Percentiles rank a stretch among this genome's conserved stretches.
phyloP scores from a whole-genome alignment of 176 grass and related monocot species.

The Aegilops umbellulata region DNA sequence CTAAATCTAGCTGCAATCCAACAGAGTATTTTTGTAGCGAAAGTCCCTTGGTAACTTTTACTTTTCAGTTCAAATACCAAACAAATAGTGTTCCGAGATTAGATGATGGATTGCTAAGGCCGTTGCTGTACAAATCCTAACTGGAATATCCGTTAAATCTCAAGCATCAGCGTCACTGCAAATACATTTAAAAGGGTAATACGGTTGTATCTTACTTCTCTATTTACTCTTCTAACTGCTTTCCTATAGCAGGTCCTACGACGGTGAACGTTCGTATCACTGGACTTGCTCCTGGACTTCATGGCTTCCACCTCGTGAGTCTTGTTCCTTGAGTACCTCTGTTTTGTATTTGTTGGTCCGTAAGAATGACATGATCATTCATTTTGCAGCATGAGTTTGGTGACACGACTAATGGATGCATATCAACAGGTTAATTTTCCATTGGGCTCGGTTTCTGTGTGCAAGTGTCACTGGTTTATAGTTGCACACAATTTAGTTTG shows the following conservation, averaged over 20 bases:
- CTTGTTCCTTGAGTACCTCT: not conserved
- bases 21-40: not conserved
- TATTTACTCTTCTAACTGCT: not conserved
- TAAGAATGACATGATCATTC: not conserved
- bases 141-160: not conserved
- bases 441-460: not conserved
- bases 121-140: not conserved
- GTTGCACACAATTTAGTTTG: not conserved
- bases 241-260: conserved; percentile 63
- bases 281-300: conserved; percentile 79
- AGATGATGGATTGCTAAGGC: not conserved
- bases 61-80: not conserved
- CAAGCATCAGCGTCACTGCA: not conserved
- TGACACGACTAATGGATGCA: conserved; percentile 93
- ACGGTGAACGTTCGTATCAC: conserved; percentile 64
- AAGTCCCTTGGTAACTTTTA: not conserved
- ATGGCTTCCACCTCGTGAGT: conserved; percentile 86
- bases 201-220: not conserved
- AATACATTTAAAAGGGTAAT: not conserved
- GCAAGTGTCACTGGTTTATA: not conserved
- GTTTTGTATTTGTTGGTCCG: not conserved
- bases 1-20: not conserved
- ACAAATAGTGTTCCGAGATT: not conserved
- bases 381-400: conserved; percentile 78
- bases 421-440: conserved; percentile 68